A percentile compares a stretch with the other conserved stretches of the same genome.
phyloP scores from a whole-genome alignment of 768 basidiomycete genomes.

The Podaxis sp. region DNA sequence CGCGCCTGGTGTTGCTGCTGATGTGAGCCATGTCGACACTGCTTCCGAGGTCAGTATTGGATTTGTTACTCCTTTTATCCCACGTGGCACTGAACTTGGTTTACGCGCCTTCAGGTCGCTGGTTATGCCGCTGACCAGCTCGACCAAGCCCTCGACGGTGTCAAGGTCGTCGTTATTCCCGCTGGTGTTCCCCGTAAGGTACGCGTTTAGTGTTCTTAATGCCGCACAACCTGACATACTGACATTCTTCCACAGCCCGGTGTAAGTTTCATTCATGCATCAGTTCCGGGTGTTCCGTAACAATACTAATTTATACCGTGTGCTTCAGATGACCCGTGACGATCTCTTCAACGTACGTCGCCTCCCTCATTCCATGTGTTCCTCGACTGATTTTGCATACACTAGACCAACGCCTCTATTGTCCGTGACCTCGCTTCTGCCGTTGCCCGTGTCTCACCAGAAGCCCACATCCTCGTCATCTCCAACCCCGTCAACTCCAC shows the following conservation, averaged over 20 bases:
- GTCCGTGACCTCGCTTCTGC: constrained; percentile 94
- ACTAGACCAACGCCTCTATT: constrained; percentile 93
- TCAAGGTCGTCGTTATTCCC: constrained; percentile 93
- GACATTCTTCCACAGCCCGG: constrained; percentile 62
- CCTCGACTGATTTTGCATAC: neutral
- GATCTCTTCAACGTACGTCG: constrained; percentile 88
- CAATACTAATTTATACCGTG: constrained; percentile 25
- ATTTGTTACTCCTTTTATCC: constrained; percentile 16
- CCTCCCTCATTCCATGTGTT: neutral
- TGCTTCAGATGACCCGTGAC: constrained; percentile 86
- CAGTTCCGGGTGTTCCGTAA: constrained; percentile 1
- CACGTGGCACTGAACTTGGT: neutral
- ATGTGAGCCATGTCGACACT: constrained; percentile 94
- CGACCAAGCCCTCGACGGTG: constrained; percentile 86
- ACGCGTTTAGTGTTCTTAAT: constrained; percentile 21
- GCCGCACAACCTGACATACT: constrained; percentile 12
- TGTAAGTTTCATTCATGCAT: constrained; percentile 48
- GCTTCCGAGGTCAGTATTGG: constrained; percentile 61
- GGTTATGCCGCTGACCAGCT: constrained; percentile 87
- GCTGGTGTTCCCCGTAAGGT: constrained; percentile 99
- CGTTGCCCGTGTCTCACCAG: constrained; percentile 81
- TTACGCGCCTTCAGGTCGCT: constrained; percentile 50
- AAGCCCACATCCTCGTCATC: constrained; percentile 94
- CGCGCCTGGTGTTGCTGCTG: constrained; percentile 95
- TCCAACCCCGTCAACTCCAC: constrained; percentile 99